Percentiles rank a stretch among this genome's conserved stretches.
Conservation (phyloP, 805 yeast genomes). For the Suhomyces sp. region DNA sequence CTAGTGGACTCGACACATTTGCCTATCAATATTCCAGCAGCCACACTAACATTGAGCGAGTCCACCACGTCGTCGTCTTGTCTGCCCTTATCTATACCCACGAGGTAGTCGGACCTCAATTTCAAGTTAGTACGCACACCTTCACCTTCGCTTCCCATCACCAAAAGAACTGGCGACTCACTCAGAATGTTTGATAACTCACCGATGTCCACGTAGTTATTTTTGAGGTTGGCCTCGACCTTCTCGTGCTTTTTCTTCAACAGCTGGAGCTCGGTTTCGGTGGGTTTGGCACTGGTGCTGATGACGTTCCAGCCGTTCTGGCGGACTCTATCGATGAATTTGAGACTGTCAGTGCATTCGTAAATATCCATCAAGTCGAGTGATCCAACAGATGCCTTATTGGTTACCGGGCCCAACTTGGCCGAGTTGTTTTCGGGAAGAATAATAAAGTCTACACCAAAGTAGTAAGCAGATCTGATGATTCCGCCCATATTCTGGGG, state of each 20-base stretch:
- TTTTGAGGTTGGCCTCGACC: constrained; percentile 24
- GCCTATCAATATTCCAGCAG: constrained; percentile 64
- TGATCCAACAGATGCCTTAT: constrained; percentile 83
- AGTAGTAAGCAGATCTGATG: constrained; percentile 70
- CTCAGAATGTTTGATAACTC: constrained; percentile 45
- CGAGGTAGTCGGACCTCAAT: constrained; percentile 53
- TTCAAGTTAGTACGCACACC: constrained; percentile 72
- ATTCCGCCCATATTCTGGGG: constrained; percentile 89
- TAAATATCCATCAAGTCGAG: constrained; percentile 67
- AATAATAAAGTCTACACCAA: constrained; percentile 79
- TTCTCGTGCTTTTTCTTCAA: constrained; percentile 25
- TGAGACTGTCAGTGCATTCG: constrained; percentile 54
- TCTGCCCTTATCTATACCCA: constrained; percentile 37
- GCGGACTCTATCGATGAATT: constrained; percentile 55
- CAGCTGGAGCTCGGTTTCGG: constrained; percentile 17
- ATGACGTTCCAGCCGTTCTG: constrained; percentile 70
- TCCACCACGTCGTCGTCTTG: constrained; percentile 48
- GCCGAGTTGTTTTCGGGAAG: constrained; percentile 71
- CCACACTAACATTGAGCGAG: constrained; percentile 87
- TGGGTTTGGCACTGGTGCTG: constrained; percentile 49
- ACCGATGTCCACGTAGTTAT: constrained; percentile 35
- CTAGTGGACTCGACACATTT: constrained; percentile 3
- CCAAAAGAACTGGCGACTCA: constrained; percentile 60
- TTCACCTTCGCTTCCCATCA: constrained; percentile 81
- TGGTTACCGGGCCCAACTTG: constrained; percentile 69